Base-by-base conservation (phyloP, 2,329 filamentous ascomycete genomes). In the Ceratocystis colombiana region DNA sequence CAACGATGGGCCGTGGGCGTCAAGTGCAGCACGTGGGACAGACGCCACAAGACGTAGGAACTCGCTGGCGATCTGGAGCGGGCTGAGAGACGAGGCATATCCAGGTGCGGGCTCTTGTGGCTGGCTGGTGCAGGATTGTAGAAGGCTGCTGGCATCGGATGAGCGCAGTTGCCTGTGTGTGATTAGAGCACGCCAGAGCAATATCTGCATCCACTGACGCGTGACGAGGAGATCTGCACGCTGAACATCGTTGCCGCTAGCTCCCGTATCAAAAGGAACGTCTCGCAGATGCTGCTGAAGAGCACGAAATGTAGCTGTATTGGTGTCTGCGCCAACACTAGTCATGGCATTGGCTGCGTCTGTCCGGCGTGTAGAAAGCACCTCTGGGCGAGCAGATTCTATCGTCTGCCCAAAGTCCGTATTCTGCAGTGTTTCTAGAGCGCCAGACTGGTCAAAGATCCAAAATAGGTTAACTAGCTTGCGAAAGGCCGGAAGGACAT, bases 401-500 rank as follows among this genome's bases (percentile, higher is more conserved):
- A 30, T 28, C 4, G 12, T n/a, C 28, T 72, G 65, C 48, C 75
- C 73, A 1, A 73, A 72, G 12, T 74, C 74, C 5, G 73, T 72
- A 44, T 76, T 74, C 59, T 75, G 75, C 2, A 81, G 73, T 1
- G 80, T 74, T 61, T 80, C 77, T 44, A 81, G 80, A 53, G 78
- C 77, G 0, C 77, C 76, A 0, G 78, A 79, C 61, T 79, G 76
- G 55, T 81, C 79, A 61, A 82, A 80, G 1, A 77, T 75, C 73
- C 78, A 79, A 68, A 81, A 81, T 0, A 81, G 73, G 62, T 78
- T 76, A 6, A 80, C 77, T 0, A 81, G 72, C 67, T 80, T 79
- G 15, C 78, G 73, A 64, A 82, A 82, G 0, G 78, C 79, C 0
- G 79, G 79, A 0, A 82, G 70, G 2, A 82, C 74, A 48, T 78